phyloP scores from a whole-genome alignment of 1,284 basidiomycete genomes.

The Ganoderma meredithae region DNA sequence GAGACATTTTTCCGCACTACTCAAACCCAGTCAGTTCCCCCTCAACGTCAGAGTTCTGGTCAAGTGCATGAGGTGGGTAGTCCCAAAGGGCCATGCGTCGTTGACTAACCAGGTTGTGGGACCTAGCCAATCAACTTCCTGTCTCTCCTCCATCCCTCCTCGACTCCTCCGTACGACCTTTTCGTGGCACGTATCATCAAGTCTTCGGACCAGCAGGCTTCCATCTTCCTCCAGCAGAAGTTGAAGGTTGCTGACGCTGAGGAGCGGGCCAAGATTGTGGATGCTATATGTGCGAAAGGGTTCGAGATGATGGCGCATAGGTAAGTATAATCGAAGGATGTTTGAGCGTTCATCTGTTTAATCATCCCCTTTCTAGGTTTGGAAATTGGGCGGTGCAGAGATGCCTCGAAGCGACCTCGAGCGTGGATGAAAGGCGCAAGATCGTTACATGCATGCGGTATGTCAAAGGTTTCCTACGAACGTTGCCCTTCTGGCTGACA shows the following conservation, averaged over 20 bases:
- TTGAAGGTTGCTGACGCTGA: constrained; percentile 83
- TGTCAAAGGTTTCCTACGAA: constrained; percentile 15
- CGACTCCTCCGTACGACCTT: constrained; percentile 79
- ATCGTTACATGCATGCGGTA: constrained; percentile 84
- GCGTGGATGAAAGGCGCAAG: constrained; percentile 74
- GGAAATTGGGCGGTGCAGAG: constrained; percentile 89
- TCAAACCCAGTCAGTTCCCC: constrained; percentile 27
- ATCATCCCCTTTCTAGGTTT: constrained; percentile 55
- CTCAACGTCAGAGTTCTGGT: constrained; percentile 32
- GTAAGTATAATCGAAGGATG: constrained; percentile 45
- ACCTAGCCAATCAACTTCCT: constrained; percentile 84
- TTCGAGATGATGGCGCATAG: constrained; percentile 90
- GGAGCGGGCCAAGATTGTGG: constrained; percentile 81
- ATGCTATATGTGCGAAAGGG: constrained; percentile 80
- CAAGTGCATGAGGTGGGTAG: constrained; percentile 48
- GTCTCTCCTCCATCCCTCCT: constrained; percentile 80
- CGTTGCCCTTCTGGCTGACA: background rate
- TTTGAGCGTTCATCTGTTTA: constrained; percentile 13
- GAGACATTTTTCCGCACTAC: constrained; percentile 33
- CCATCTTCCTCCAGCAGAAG: constrained; percentile 88
- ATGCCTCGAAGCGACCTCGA: constrained; percentile 78
- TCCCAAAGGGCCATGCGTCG: background rate
- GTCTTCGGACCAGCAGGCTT: constrained; percentile 85
- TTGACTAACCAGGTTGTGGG: constrained; percentile 9
- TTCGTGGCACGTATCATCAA: constrained; percentile 86